Evolutionary conservation across 176 grass and related monocot genomes (phyloP).

Genomic region (Thalia dealbata): DNA sequence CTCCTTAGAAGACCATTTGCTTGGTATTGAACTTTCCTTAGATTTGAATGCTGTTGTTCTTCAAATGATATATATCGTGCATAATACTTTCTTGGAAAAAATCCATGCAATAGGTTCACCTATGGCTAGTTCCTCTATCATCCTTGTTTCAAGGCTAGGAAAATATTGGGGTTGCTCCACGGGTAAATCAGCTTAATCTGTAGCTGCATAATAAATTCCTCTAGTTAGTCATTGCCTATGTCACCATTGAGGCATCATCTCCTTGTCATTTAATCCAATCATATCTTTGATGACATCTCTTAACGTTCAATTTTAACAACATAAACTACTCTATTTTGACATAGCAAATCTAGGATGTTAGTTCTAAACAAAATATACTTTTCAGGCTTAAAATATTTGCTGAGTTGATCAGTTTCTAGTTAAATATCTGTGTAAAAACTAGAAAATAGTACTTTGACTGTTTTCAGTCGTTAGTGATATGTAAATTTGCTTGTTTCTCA

Average conservation of each 20-base stretch:
- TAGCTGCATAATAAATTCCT: neutral
- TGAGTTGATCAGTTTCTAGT: neutral
- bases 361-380: neutral
- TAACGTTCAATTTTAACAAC: neutral
- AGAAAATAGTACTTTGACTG: neutral
- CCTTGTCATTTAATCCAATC: neutral
- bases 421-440: neutral
- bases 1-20: slow-evolving; percentile 2
- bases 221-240: no score
- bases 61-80: neutral
- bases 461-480: neutral
- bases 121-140: neutral
- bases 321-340: neutral
- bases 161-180: neutral
- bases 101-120: neutral
- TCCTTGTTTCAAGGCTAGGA: neutral
- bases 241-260: no score
- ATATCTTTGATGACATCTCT: neutral
- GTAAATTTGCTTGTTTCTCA: neutral
- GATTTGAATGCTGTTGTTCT: neutral
- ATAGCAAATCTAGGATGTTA: neutral
- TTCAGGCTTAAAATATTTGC: neutral
- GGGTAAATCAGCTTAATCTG: neutral
- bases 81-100: neutral
- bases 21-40: neutral